Evolutionary conservation across 495 filamentous ascomycete genomes (phyloP).

Genomic region (Penicillium salamii): DNA sequence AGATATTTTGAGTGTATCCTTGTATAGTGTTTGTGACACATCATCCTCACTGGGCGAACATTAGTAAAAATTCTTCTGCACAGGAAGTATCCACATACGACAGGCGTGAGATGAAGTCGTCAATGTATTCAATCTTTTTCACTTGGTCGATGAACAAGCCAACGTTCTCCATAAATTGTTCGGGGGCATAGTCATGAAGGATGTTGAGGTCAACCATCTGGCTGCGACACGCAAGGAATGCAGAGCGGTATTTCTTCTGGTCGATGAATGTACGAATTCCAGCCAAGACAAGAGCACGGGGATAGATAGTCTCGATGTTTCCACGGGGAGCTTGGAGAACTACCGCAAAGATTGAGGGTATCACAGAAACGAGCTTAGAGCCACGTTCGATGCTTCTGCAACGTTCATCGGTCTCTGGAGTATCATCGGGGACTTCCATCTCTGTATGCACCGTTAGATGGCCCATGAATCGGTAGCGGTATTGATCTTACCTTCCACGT

Average conservation of each 20-base stretch:
- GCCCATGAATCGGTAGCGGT: not conserved
- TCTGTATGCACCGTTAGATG: constrained; percentile 37
- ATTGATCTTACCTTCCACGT: constrained; percentile 55
- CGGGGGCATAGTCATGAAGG: constrained; percentile 85
- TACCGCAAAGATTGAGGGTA: constrained; percentile 78
- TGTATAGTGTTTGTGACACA: constrained; percentile 91
- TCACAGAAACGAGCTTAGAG: constrained; percentile 79
- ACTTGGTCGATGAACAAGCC: constrained; percentile 81
- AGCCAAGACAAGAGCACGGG: constrained; percentile 85
- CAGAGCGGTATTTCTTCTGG: constrained; percentile 72
- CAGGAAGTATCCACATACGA: constrained; percentile 53
- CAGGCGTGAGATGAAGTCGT: constrained; percentile 86
- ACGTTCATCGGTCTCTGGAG: constrained; percentile 86
- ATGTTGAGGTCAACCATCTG: constrained; percentile 98
- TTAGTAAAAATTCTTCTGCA: constrained; percentile 11
- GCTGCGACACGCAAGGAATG: constrained; percentile 82
- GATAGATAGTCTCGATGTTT: constrained; percentile 93
- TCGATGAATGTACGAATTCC: constrained; percentile 80
- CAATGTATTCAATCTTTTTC: constrained; percentile 78
- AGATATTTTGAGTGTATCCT: constrained; percentile 62
- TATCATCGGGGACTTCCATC: constrained; percentile 80
- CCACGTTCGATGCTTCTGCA: constrained; percentile 92
- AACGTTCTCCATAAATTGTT: constrained; percentile 76
- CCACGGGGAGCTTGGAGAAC: constrained; percentile 92
- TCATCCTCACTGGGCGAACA: constrained; percentile 70